These are phyloP conservation scores for Gnomoniopsis sp. DNA, from an alignment of 2,329 filamentous ascomycete species.

Conservation along the genomic window DNA sequence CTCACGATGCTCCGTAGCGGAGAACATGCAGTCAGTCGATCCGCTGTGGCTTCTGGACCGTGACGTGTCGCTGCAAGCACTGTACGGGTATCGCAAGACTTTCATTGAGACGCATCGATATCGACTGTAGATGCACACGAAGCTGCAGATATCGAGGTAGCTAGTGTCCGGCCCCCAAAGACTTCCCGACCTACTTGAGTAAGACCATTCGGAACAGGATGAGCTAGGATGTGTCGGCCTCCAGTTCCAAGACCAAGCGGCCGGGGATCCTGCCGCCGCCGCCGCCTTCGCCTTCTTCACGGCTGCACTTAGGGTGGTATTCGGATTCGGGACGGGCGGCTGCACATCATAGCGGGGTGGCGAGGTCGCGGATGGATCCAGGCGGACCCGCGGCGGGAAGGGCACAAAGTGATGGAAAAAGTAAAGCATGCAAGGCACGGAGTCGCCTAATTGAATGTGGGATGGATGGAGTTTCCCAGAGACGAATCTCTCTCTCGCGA, in stretches of 20 bases:
- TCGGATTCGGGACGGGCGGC: not conserved
- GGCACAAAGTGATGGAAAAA: not conserved
- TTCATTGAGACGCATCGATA: not conserved
- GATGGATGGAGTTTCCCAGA: not conserved
- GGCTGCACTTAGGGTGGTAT: not conserved
- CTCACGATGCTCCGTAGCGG: slow-evolving; percentile 2
- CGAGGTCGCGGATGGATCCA: not conserved
- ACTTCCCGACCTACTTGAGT: not conserved
- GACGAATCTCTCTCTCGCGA: not conserved
- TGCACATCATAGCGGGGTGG: not conserved
- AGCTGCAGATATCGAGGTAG: not conserved
- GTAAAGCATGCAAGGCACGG: not conserved
- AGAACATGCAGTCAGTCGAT: not conserved
- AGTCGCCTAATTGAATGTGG: not conserved
- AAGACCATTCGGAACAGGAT: not conserved
- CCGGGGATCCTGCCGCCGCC: not conserved
- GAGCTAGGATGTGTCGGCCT: not conserved
- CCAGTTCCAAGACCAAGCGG: not conserved
- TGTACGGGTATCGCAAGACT: not conserved
- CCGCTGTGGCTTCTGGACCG: not conserved
- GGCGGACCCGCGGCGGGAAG: not conserved
- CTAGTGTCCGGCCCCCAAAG: not conserved
- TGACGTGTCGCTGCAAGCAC: not conserved
- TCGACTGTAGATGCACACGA: not conserved
- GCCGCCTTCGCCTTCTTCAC: too few relatives aligned